These are phyloP conservation scores for Carallia pectinifolia DNA, from an alignment of 345 rosid genomes.

Conservation along the genomic window DNA sequence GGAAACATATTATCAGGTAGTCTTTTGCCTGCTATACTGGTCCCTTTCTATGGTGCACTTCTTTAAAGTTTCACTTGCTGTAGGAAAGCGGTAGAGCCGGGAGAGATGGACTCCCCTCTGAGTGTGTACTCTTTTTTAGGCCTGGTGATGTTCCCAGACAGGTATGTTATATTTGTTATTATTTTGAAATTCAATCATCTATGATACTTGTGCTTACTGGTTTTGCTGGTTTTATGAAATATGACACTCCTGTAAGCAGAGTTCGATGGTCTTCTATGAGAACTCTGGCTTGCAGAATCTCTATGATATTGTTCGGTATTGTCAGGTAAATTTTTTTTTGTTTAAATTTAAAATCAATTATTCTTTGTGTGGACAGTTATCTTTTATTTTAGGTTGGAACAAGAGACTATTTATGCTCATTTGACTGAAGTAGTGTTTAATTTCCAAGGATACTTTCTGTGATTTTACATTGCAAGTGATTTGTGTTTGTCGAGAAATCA, in stretches of 20 bases:
- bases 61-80: conserved; percentile 27
- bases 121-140: conserved; percentile 79
- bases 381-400: no score
- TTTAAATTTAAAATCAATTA: no score
- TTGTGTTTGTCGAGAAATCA: no score
- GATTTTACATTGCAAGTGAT: no score
- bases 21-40: conserved; percentile 2
- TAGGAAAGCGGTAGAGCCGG: conserved; percentile 99
- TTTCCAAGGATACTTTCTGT: no score
- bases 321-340: conserved; percentile 56
- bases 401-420: no score
- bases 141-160: conserved; percentile 92
- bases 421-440: no score
- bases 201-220: not conserved
- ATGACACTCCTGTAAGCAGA: conserved; percentile 45
- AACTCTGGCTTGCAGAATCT: conserved; percentile 92
- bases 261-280: conserved; percentile 97
- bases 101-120: conserved; percentile 95
- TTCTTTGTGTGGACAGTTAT: no score
- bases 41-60: not conserved
- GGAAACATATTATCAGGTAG: conserved; percentile 98
- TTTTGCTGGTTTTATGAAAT: not conserved
- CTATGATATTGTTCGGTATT: conserved; percentile 80
- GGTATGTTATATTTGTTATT: conserved; percentile 32
- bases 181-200: not conserved